Evolutionary conservation across 768 basidiomycete species (phyloP).

Genomic region (Xerocomellus dryophilus): DNA sequence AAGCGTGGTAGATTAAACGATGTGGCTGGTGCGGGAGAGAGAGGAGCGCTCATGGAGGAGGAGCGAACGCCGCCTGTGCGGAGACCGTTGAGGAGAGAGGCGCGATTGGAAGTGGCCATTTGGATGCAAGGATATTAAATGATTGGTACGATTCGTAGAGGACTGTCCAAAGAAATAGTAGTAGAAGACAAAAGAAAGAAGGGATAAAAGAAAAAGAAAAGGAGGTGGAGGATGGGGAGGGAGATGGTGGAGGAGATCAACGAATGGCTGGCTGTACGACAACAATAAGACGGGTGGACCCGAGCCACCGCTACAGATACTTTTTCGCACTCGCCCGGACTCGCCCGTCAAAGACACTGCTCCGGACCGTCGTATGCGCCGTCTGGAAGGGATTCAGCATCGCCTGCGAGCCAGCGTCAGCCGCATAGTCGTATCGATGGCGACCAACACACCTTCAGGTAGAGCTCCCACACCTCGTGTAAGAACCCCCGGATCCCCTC

Average conservation of each 20-base stretch:
- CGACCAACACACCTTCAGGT: constrained; percentile 73
- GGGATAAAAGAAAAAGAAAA: constrained; percentile 17
- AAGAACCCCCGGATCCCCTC: constrained; percentile 94
- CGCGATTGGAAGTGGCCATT: constrained; percentile 59
- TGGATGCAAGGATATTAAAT: constrained; percentile 14
- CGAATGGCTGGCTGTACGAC: constrained; percentile 3
- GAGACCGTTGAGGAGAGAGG: constrained; percentile 83
- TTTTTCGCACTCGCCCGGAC: constrained; percentile 86
- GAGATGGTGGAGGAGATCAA: constrained; percentile 9
- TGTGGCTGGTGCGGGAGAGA: constrained; percentile 61
- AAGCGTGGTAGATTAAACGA: constrained; percentile 66
- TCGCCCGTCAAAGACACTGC: constrained; percentile 75
- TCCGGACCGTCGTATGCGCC: constrained; percentile 79
- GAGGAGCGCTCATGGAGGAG: constrained; percentile 55
- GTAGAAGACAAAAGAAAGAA: constrained; percentile 12
- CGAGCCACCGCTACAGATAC: constrained; percentile 48
- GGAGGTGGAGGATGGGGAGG: not conserved
- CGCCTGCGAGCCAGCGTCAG: constrained; percentile 48
- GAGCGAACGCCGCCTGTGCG: constrained; percentile 89
- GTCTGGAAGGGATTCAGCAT: constrained; percentile 96
- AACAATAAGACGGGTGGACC: constrained; percentile 22
- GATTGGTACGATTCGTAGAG: constrained; percentile 24
- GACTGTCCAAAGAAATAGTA: constrained; percentile 6
- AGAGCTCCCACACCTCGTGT: constrained; percentile 94
- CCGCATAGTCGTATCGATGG: not conserved